Evolutionary conservation across 2,329 filamentous ascomycete species (phyloP), one percentile per base, ranked within the genome.

Genomic region (Diaporthe citri): DNA sequence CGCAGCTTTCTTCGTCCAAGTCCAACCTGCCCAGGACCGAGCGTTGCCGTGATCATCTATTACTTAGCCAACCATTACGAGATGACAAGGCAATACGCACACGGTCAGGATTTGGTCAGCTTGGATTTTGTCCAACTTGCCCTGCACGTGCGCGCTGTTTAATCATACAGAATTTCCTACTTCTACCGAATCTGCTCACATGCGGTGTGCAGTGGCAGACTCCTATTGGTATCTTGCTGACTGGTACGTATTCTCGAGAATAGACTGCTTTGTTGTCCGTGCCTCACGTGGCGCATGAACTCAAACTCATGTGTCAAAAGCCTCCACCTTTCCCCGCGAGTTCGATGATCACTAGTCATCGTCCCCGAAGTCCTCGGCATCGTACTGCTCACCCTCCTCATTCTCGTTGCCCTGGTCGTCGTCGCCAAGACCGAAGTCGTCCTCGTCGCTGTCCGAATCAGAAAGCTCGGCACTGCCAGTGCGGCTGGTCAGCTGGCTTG

Each of bases 401-500:
- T 71, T 59, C 13, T 62, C 73, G 75, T 76, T 77, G 75, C 76
- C 77, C 73, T 72, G 57, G 15, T 43, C 34, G 10, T 55, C 34
- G 10, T 46, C 34, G 36, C 71, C 71, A 43, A 72, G 71, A 6
- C 59, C 71, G 25, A 73, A 67, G 39, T 52, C 73, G 64, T 72
- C 77, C 25, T 74, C 72, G 7, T 72, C 71, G 48, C 71, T 72
- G 48, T 76, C 75, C 36, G 56, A 64, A 31, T 79, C 81, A 4
- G 79, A 81, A 20, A 79, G 77, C 36, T 81, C 80, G 17, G 28
- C 55, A 75, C 83, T 84, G 10, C 78, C 80, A 2, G 82, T 81
- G 8, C 80, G 80, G 73, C 83, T 85, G 57, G 81, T 80, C 60
- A 78, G 78, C n/a, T 78, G 79, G 70, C 83, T 85, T 9, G 80